These are phyloP conservation scores for Hericium erinaceus DNA, from an alignment of 768 basidiomycete genomes.

Conservation along the genomic window DNA sequence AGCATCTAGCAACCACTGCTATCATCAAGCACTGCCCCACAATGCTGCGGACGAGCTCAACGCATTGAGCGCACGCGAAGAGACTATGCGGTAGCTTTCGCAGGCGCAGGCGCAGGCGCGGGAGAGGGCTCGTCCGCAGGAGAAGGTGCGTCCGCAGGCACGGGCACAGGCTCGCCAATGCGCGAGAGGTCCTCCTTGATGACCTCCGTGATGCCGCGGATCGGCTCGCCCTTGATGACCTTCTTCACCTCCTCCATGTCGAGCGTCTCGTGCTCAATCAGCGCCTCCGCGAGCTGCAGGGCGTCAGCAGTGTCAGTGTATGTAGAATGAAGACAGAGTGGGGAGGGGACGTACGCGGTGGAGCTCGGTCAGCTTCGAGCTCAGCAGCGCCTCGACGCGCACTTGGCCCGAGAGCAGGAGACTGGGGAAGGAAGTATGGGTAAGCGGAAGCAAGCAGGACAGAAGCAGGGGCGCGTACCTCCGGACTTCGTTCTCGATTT, in stretches of 20 bases:
- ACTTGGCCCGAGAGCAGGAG: conserved; percentile 46
- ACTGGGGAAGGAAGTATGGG: background rate
- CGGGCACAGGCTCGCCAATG: background rate
- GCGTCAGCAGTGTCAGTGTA: background rate
- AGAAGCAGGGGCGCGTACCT: conserved; percentile 38
- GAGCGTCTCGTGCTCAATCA: conserved; percentile 94
- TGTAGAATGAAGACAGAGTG: background rate
- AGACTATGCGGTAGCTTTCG: background rate
- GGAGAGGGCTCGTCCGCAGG: background rate
- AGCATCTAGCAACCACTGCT: too few species aligned
- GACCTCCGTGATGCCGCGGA: conserved; percentile 60
- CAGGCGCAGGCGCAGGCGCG: conserved; percentile 2
- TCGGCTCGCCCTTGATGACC: conserved; percentile 77
- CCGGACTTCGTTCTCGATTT: conserved; percentile 84
- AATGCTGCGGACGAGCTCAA: too few species aligned
- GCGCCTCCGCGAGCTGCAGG: conserved; percentile 72
- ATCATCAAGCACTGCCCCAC: too few species aligned
- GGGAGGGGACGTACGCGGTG: conserved; percentile 45
- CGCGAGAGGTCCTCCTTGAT: conserved; percentile 42
- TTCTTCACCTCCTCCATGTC: conserved; percentile 76
- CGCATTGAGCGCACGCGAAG: too few species aligned
- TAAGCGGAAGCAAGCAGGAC: background rate
- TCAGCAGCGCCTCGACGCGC: conserved; percentile 57
- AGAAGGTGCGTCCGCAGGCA: background rate
- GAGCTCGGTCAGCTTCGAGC: conserved; percentile 61